Conservation (phyloP, 1,284 basidiomycete species). For the Cryptococcus wingfieldii region DNA sequence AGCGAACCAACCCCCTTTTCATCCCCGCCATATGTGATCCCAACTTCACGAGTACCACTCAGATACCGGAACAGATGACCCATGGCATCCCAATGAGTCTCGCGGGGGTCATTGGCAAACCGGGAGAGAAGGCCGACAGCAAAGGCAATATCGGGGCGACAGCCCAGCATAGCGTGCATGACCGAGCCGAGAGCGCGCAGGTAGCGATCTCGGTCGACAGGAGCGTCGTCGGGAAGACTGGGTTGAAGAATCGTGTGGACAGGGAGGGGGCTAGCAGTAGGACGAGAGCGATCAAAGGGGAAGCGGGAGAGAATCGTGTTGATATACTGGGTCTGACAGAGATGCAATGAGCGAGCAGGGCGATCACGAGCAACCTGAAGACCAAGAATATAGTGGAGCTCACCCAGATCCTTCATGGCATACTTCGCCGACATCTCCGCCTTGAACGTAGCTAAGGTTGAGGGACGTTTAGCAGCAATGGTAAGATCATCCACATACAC, state of each 20-base stretch:
- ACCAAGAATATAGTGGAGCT: slow-evolving; percentile 36
- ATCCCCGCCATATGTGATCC: slow-evolving; percentile 27
- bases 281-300: neutral
- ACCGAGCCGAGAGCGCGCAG: slow-evolving; percentile 27
- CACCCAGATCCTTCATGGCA: slow-evolving; percentile 29
- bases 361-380: slow-evolving; percentile 49
- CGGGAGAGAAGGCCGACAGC: slow-evolving; percentile 25
- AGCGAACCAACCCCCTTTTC: slow-evolving; percentile 25
- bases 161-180: slow-evolving; percentile 24
- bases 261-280: slow-evolving; percentile 10
- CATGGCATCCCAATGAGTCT: slow-evolving; percentile 48
- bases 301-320: slow-evolving; percentile 1
- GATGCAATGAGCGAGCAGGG: slow-evolving; percentile 42
- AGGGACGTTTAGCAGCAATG: slow-evolving; percentile 2
- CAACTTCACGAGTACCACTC: slow-evolving; percentile 43
- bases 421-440: slow-evolving; percentile 18
- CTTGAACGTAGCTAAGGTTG: slow-evolving; percentile 13
- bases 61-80: slow-evolving; percentile 52
- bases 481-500: slow-evolving; percentile 20
- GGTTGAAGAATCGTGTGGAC: slow-evolving; percentile 1
- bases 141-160: slow-evolving; percentile 32
- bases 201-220: slow-evolving; percentile 12
- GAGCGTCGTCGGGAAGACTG: neutral
- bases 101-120: slow-evolving; percentile 12
- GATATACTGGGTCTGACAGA: slow-evolving; percentile 25